Evolutionary conservation across 257 asterid genomes (phyloP).

Genomic region (Asclepias syriaca): DNA sequence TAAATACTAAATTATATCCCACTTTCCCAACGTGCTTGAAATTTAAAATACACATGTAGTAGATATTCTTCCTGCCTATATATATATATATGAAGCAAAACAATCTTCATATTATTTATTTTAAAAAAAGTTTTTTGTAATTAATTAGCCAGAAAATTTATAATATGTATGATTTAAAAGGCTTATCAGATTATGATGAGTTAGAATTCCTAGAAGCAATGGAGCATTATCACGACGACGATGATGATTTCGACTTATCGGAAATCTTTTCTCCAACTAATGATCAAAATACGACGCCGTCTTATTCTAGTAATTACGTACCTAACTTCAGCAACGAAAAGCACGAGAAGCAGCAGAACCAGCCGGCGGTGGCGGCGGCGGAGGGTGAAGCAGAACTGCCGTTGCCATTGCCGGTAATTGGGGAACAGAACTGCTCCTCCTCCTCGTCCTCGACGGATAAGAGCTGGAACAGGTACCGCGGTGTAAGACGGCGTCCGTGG

Average conservation of each 20-base stretch:
- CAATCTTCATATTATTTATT: too few species aligned
- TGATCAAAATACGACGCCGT: background rate
- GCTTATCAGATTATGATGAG: constrained; percentile 12
- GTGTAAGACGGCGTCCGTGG: constrained; percentile 41
- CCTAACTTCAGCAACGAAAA: background rate
- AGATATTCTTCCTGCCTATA: too few species aligned
- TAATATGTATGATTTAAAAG: background rate
- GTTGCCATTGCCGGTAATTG: too few species aligned
- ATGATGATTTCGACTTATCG: constrained; percentile 7
- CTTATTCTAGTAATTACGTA: background rate
- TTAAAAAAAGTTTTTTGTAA: too few species aligned
- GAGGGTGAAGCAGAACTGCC: background rate
- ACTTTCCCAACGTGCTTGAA: background rate
- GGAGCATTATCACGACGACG: background rate
- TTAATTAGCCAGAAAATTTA: background rate
- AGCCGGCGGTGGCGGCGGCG: background rate
- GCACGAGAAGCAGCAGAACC: background rate
- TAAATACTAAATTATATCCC: background rate
- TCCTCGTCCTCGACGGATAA: too few species aligned
- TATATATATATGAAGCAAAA: too few species aligned
- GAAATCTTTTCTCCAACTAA: constrained; percentile 5
- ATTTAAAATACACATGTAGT: background rate
- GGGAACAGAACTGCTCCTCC: too few species aligned
- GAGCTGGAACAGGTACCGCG: constrained; percentile 28
- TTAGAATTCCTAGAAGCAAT: constrained; percentile 1